Conservation (phyloP, 306 rosid genomes). For the Castanea sativa region DNA sequence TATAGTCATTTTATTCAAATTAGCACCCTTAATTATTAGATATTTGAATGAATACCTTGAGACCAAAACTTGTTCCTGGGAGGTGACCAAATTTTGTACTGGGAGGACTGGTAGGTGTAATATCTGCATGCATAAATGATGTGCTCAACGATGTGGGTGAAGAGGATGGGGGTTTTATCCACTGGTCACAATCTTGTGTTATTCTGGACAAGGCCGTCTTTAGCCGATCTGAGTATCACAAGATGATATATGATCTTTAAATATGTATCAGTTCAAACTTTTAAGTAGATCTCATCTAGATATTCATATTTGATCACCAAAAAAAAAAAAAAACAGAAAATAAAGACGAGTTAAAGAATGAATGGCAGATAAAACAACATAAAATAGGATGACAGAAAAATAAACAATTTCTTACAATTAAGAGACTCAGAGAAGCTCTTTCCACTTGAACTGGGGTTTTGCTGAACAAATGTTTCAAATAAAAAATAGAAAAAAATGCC, state of each 20-base stretch:
- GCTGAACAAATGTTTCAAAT: constrained; percentile 86
- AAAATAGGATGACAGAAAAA: background rate
- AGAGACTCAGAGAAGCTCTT: constrained; percentile 58
- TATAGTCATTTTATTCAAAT: background rate
- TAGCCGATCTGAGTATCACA: constrained; percentile 68
- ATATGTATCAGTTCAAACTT: constrained; percentile 27
- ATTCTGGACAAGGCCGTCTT: constrained; percentile 83
- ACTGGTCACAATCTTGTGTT: constrained; percentile 83
- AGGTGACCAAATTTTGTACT: constrained; percentile 46
- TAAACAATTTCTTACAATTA: constrained; percentile 54
- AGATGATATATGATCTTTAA: constrained; percentile 25
- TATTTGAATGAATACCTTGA: constrained; percentile 57
- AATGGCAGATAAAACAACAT: background rate
- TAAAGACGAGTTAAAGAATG: constrained; percentile 1
- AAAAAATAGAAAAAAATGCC: constrained; percentile 72
- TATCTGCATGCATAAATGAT: constrained; percentile 55
- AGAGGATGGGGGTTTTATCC: constrained; percentile 59
- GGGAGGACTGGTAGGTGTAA: constrained; percentile 66
- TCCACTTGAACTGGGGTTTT: constrained; percentile 61
- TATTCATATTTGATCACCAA: background rate
- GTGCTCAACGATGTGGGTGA: constrained; percentile 55
- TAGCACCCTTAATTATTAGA: background rate
- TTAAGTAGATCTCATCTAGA: constrained; percentile 13
- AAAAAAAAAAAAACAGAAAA: background rate
- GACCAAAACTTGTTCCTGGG: constrained; percentile 59